Conservation (phyloP, 306 rosid species). For the Quercus suber region DNA sequence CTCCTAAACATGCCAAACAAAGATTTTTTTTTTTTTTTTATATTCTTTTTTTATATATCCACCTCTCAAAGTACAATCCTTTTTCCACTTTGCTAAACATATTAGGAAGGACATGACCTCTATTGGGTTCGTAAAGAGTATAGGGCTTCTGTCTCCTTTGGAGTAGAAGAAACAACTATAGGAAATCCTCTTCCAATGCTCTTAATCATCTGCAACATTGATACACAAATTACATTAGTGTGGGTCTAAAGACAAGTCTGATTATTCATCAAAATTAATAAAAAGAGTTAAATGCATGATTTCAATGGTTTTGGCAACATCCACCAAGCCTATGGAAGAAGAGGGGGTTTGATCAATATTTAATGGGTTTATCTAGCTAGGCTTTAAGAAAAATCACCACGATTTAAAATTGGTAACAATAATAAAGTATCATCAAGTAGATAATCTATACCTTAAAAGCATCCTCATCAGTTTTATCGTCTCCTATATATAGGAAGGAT, state of each 20-base stretch:
- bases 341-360: no score
- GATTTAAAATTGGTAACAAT: not conserved
- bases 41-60: no score
- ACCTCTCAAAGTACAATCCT: no score
- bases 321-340: no score
- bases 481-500: slow-evolving; percentile 50
- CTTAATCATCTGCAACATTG: slow-evolving; percentile 35
- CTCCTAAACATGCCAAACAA: no score
- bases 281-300: not conserved
- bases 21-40: no score
- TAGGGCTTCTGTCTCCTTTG: slow-evolving; percentile 50
- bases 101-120: slow-evolving; percentile 45
- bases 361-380: not conserved
- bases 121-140: slow-evolving; percentile 46
- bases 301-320: not conserved
- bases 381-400: not conserved
- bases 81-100: slow-evolving; percentile 43
- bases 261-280: not conserved
- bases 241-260: not conserved
- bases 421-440: not conserved
- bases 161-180: slow-evolving; percentile 44
- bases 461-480: slow-evolving; percentile 61
- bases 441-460: slow-evolving; percentile 46
- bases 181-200: slow-evolving; percentile 41
- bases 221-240: not conserved